Conservation (phyloP, 208 protist genomes). For the Kentomonas sorsogonicus region DNA sequence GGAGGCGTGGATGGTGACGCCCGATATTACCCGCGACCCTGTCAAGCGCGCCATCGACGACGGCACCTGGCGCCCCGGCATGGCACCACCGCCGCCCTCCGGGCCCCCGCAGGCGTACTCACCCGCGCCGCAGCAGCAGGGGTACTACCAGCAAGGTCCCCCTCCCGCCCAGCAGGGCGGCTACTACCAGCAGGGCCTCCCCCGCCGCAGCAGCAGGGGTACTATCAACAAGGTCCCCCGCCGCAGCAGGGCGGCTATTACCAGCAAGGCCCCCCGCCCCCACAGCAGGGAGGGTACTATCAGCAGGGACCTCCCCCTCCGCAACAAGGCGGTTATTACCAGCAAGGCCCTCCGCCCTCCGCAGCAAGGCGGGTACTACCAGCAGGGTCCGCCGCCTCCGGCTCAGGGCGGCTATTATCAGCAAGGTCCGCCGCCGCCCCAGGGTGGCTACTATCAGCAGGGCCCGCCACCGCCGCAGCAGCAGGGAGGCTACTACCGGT, state of each 20-base stretch:
- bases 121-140: background rate
- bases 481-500: no score
- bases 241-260: no score
- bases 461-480: no score
- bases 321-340: no score
- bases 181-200: no score
- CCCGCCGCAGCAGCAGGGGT: conserved; percentile 20
- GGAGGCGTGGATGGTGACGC: conserved; percentile 55
- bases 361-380: conserved; percentile 9
- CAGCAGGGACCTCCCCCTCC: no score
- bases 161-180: conserved; percentile 21
- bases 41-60: conserved; percentile 39
- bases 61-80: conserved; percentile 36
- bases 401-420: no score
- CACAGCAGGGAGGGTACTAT: conserved; percentile 9
- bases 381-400: no score
- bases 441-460: no score
- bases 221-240: conserved; percentile 18
- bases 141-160: no score
- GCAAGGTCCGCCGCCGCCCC: no score
- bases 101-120: conserved; percentile 15
- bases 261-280: background rate
- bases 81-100: conserved; percentile 16
- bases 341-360: background rate
- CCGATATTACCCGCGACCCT: conserved; percentile 48